Evolutionary conservation across 176 grass and related monocot genomes (phyloP).

Genomic region (Pontederia paniculata): DNA sequence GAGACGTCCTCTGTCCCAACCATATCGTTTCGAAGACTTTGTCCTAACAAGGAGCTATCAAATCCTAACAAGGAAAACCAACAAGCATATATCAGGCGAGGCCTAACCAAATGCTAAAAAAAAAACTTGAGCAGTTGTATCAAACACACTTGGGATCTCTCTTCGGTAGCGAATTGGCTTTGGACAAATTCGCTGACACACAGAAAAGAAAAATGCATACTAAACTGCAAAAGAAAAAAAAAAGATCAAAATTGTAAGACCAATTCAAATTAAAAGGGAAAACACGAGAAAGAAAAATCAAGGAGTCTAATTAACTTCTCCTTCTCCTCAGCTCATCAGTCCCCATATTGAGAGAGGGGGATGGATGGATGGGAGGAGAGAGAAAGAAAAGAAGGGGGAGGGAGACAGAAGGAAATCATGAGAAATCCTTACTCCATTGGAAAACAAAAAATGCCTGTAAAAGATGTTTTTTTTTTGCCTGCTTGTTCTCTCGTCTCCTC

Average conservation of each 20-base stretch:
- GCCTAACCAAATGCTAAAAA: no score
- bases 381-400: slow-evolving; percentile 7
- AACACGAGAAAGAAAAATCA: background rate
- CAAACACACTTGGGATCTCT: no score
- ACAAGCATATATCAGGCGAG: background rate
- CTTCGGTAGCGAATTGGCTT: no score
- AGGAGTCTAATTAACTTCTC: background rate
- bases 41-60: background rate
- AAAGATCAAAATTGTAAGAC: no score
- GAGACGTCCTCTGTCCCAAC: slow-evolving; percentile 24
- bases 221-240: no score
- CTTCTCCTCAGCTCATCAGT: slow-evolving; percentile 16
- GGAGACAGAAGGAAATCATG: slow-evolving; percentile 40
- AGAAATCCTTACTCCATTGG: slow-evolving; percentile 8
- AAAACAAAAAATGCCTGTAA: slow-evolving; percentile 17
- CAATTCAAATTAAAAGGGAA: no score
- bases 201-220: no score
- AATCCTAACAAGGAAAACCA: slow-evolving; percentile 21
- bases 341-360: slow-evolving; percentile 22
- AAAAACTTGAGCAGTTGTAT: no score
- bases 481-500: slow-evolving; percentile 23
- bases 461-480: slow-evolving; percentile 21
- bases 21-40: slow-evolving; percentile 15
- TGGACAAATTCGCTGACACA: no score
- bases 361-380: slow-evolving; percentile 7